phyloP scores from a whole-genome alignment of 345 rosid species.

The Tarenaya hassleriana region DNA sequence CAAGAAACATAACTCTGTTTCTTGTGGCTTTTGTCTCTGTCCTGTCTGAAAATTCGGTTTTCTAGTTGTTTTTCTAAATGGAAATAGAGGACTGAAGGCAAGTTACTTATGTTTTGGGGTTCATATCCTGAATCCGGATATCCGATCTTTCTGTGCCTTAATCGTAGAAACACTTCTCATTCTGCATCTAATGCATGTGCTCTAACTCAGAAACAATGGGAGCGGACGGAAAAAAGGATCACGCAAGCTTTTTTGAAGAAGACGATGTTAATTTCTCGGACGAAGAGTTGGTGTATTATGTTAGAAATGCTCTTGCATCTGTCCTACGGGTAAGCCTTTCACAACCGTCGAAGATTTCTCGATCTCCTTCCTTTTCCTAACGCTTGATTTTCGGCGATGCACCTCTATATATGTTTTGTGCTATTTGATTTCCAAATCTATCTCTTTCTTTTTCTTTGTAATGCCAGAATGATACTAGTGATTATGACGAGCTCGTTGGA shows the following conservation, averaged over 20 bases:
- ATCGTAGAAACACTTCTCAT: too few species aligned
- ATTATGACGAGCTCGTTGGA: slow-evolving; percentile 58
- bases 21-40: too few species aligned
- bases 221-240: slow-evolving; percentile 15
- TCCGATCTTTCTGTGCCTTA: too few species aligned
- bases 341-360: too few species aligned
- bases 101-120: too few species aligned
- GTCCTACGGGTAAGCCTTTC: slow-evolving; percentile 32
- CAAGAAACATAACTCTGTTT: too few species aligned
- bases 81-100: too few species aligned
- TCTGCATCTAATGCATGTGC: too few species aligned
- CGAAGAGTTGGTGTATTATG: slow-evolving; percentile 37
- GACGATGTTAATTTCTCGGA: slow-evolving; percentile 39
- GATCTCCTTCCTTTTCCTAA: neutral
- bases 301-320: slow-evolving; percentile 46
- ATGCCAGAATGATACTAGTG: slow-evolving; percentile 46
- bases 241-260: slow-evolving; percentile 13
- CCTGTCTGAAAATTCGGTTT: too few species aligned
- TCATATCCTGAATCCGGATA: too few species aligned
- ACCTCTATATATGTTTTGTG: slow-evolving; percentile 2
- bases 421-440: neutral
- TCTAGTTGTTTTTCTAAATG: too few species aligned
- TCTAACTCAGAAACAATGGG: slow-evolving; percentile 31
- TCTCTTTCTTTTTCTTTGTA: slow-evolving; percentile 2
- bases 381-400: neutral